Evolutionary conservation across 495 filamentous ascomycete species (phyloP).

Genomic region (Venustampulla echinocandica): DNA sequence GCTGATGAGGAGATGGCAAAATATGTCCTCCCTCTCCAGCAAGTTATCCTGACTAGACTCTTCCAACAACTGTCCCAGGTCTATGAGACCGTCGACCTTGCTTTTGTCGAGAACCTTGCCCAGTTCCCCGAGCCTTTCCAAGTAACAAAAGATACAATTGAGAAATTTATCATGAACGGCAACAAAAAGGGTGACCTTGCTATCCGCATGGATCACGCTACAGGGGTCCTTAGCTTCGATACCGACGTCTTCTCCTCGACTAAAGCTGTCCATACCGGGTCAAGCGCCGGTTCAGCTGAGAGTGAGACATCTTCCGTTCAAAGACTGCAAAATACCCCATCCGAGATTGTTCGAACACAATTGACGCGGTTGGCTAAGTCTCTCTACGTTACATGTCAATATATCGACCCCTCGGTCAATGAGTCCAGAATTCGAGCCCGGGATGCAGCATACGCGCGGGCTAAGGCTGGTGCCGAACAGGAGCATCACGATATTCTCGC

Average conservation of each 20-base stretch:
- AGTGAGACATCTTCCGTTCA: constrained; percentile 78
- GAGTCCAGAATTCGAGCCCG: constrained; percentile 69
- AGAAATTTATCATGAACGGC: constrained; percentile 99
- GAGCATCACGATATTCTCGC: constrained; percentile 86
- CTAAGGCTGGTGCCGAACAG: constrained; percentile 76
- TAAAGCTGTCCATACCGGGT: constrained; percentile 83
- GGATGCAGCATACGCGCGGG: constrained; percentile 68
- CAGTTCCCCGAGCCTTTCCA: constrained; percentile 97
- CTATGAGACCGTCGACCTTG: constrained; percentile 94
- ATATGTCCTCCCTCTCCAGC: constrained; percentile 88
- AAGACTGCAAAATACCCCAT: constrained; percentile 91
- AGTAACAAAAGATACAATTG: constrained; percentile 81
- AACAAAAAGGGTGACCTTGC: constrained; percentile 99
- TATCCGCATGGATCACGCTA: constrained; percentile 91
- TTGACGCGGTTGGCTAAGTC: constrained; percentile 85
- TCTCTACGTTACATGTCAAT: constrained; percentile 85
- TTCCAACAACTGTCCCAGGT: constrained; percentile 99
- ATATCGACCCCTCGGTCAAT: constrained; percentile 84
- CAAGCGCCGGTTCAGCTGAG: constrained; percentile 81
- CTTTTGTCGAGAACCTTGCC: constrained; percentile 87
- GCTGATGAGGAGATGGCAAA: constrained; percentile 93
- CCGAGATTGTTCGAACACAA: constrained; percentile 94
- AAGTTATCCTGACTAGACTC: constrained; percentile 94
- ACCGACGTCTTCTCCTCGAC: constrained; percentile 96
- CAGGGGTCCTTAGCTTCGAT: constrained; percentile 91